phyloP scores from a whole-genome alignment of 2,329 filamentous ascomycete species.

The Verticillium dahliae region DNA sequence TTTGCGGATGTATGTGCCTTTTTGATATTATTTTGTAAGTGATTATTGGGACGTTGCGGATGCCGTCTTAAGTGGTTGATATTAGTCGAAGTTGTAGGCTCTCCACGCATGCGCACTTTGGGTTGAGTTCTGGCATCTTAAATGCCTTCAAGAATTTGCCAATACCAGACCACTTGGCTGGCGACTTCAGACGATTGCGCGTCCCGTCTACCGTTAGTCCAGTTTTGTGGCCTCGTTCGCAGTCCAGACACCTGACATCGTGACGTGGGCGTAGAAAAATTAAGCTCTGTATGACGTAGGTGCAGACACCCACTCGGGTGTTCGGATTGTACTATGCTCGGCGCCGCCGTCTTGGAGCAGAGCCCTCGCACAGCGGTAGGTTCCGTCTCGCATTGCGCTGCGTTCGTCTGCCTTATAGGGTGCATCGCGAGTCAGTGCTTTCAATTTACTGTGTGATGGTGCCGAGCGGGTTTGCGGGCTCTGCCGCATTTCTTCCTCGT shows the following conservation, averaged over 20 bases:
- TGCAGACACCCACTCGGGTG: background rate
- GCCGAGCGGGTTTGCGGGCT: background rate
- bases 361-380: background rate
- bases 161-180: conserved; percentile 1
- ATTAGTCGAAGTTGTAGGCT: no score
- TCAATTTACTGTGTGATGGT: background rate
- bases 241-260: background rate
- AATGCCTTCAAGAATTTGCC: conserved; percentile 2
- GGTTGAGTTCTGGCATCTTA: background rate
- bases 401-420: background rate
- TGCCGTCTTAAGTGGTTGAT: background rate
- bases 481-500: background rate
- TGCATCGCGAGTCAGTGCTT: background rate
- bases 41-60: background rate
- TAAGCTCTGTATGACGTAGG: conserved; percentile 1
- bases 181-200: background rate
- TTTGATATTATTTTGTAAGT: background rate
- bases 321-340: background rate
- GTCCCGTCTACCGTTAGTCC: background rate
- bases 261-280: background rate
- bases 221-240: background rate
- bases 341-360: background rate
- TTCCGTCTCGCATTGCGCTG: background rate
- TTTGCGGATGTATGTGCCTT: conserved; percentile 10
- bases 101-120: background rate